Base-by-base conservation (phyloP, 352 stramenopile species). In the Pythium catenulatum region DNA sequence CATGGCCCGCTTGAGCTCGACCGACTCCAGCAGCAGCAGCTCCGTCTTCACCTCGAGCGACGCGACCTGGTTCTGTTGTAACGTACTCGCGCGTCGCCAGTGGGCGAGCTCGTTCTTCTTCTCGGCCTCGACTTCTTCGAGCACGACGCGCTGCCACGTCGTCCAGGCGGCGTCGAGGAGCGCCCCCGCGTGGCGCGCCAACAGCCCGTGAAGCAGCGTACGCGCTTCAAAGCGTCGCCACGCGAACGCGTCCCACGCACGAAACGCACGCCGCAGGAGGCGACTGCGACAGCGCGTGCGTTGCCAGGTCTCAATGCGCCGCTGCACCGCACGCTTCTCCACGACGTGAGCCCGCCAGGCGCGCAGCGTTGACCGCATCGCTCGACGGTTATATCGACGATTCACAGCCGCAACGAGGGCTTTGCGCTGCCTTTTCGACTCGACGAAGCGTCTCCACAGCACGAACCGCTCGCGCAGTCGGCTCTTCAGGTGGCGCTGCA, bases 401-500 rank as follows among this genome's bases (percentile, higher is more conserved):
- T n/a, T 54, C 4, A 79, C 63, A 32, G 68, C 52, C 25, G 21
- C 41, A 11, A 86, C 27, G n/a, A 84, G 54, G 27, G 56, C 41
- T 8, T 79, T 48, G 8, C 23, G 75, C 34, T 83, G 72, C n/a
- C 25, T 36, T 61, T 83, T 87, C 14, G 36, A 23, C 43, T 77
- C 68, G 19, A 84, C 54, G 63, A 84, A 88, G 50, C 79, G 14
- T 23, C 74, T 73, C 90, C 87, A 92, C 17, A 41, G 48, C 1
- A 43, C 27, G 34, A 92, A 90, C 45, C 34, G 87, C 25, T 82
- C 76, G 32, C 37, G 46, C 25, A 79, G 46, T 19, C 75, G 61
- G 59, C 61, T 70, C 27, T 41, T 48, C 14, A 86, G 54, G 30
- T 79, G 82, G 17, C 87, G 87, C n/a, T 89, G 68, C 34, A 95